Percentiles rank a stretch among this genome's conserved stretches.
phyloP scores from a whole-genome alignment of 768 basidiomycete species.

The Candolleomyces eurysporus region DNA sequence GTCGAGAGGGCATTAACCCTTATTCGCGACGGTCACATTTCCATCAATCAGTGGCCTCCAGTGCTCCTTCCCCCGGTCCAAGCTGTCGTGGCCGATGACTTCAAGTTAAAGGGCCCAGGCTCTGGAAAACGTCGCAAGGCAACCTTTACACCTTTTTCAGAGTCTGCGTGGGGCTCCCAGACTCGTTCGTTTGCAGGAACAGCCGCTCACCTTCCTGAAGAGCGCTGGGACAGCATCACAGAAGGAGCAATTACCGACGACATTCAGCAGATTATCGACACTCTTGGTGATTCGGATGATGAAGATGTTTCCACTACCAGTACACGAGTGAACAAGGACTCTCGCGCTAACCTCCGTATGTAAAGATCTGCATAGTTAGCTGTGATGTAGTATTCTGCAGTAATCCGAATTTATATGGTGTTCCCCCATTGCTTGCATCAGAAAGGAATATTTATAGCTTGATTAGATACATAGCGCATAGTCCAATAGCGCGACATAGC shows the following conservation, averaged over 20 bases:
- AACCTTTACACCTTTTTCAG: not conserved
- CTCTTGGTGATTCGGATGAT: not conserved
- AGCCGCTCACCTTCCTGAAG: not conserved
- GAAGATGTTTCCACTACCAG: too few relatives aligned
- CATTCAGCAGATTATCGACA: not conserved
- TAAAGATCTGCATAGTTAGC: too few relatives aligned
- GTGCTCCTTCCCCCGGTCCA: not conserved
- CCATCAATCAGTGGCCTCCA: not conserved
- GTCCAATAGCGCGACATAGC: too few relatives aligned
- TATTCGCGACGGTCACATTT: not conserved
- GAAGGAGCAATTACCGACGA: not conserved
- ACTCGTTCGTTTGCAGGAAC: not conserved
- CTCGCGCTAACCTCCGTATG: not conserved
- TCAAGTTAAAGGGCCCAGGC: not conserved
- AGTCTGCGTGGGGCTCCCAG: not conserved
- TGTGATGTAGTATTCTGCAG: too few relatives aligned
- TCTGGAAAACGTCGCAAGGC: not conserved
- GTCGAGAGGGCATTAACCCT: not conserved
- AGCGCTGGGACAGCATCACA: not conserved
- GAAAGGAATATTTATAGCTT: too few relatives aligned
- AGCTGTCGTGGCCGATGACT: too few relatives aligned
- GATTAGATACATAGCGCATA: too few relatives aligned
- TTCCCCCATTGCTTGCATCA: too few relatives aligned
- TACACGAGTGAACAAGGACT: too few relatives aligned
- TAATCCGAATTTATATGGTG: too few relatives aligned